A percentile compares a stretch with the other conserved stretches of the same genome.
Conservation (phyloP, 1,139 yeast genomes). For the Yamadazyma dendronema region DNA sequence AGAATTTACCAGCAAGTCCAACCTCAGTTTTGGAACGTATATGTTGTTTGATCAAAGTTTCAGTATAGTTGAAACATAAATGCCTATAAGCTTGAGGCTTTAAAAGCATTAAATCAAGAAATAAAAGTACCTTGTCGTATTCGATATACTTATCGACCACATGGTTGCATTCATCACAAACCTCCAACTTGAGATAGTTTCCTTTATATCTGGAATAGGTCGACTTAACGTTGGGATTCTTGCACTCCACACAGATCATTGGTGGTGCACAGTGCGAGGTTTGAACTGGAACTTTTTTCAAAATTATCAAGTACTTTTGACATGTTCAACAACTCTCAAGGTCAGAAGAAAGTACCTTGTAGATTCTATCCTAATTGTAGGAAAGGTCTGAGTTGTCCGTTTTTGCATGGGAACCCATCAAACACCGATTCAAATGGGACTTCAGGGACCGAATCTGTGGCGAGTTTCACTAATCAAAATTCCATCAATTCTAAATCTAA, state of each 20-base stretch:
- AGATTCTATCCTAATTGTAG: constrained; percentile 18
- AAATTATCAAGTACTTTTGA: too few species aligned
- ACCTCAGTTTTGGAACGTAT: not conserved
- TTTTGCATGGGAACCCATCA: constrained; percentile 11
- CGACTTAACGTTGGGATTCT: constrained; percentile 53
- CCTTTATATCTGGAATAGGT: constrained; percentile 74
- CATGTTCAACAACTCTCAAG: too few species aligned
- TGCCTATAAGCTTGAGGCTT: constrained; percentile 92
- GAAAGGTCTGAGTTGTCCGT: constrained; percentile 17
- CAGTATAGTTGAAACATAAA: constrained; percentile 73
- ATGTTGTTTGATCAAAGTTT: constrained; percentile 18
- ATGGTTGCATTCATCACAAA: constrained; percentile 68
- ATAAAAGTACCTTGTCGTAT: constrained; percentile 77
- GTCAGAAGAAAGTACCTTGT: constrained; percentile 8
- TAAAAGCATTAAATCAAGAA: constrained; percentile 76
- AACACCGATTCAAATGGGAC: constrained; percentile 1
- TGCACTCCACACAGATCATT: constrained; percentile 94
- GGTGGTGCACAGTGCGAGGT: too few species aligned
- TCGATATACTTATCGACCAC: constrained; percentile 92
- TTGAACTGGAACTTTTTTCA: too few species aligned
- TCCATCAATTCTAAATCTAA: constrained; percentile 12
- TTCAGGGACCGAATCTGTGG: constrained; percentile 9
- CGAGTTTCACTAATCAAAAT: constrained; percentile 12
- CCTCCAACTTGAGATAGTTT: constrained; percentile 76
- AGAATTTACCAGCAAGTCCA: constrained; percentile 1